Evolutionary conservation across 164 flowering plant genomes (phyloP), one percentile per base, ranked within the genome.

Genomic region (Aristolochia contorta): DNA sequence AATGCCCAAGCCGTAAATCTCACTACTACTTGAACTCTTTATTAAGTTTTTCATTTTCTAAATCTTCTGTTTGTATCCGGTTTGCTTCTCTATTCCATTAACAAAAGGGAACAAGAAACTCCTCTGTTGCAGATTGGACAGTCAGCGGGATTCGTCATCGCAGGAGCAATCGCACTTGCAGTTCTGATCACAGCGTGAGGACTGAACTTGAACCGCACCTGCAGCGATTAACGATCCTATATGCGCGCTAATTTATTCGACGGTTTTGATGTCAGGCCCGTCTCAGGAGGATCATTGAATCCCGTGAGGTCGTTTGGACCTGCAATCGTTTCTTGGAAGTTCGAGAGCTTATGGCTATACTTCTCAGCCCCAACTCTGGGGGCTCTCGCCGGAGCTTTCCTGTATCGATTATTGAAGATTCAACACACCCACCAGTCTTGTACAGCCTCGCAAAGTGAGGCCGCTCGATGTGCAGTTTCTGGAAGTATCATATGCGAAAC

Each of bases 281-380:
- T 88, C 27, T 91, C 96, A 8, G 96, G 97, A 66, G 97, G 87
- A 64, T 91, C 97, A 18, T 23, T 91, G 84, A 91, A 91, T 64
- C 97, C 97, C 2, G 96, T 96, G 37, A 91, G 97, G 55, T 83
- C 91, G 50, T 24, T 91, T 14, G 97, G 91, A 8, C 96, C 96
- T 14, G 97, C 97, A 22, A 57, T 91, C 23, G 66, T 81, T 56
- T 64, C 87, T 15, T 66, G 90, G 81, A 77, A 63, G 30, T 88
- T 79, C 18, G 72, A 79, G 0, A 66, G 76, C 27, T 24, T 86
- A 27, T 88, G 97, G 97, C 68, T 88, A 48, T 86, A 91, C 60
- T 13, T 89, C 4, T 22, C 63, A 0, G 96, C 83, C 19, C 97
- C 96, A 8, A 77, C 77, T 14, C 24, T 69, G 16, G 97, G 97